These are phyloP conservation scores for Tolypocladium nubicola DNA, from an alignment of 2,329 filamentous ascomycete genomes.

Conservation along the genomic window DNA sequence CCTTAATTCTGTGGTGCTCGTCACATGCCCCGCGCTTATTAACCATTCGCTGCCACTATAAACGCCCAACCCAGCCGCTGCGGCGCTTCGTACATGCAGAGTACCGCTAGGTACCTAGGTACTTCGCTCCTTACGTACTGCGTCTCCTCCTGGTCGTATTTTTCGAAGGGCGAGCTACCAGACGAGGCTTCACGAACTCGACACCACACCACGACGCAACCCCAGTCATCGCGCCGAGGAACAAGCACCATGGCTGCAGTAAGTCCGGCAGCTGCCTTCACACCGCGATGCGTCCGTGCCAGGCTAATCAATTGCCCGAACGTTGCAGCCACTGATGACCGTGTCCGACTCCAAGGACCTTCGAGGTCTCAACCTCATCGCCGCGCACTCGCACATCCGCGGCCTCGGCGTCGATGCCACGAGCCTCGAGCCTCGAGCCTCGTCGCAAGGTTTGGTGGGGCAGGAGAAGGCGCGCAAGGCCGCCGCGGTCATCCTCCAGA, in stretches of 20 bases:
- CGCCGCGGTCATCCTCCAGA: constrained; percentile 90
- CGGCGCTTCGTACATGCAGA: too few relatives aligned
- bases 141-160: background rate
- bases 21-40: background rate
- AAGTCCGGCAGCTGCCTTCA: constrained; percentile 17
- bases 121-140: background rate
- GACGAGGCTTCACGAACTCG: background rate
- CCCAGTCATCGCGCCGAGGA: background rate
- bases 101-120: too few relatives aligned
- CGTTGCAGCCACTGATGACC: constrained; percentile 51
- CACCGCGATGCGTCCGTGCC: background rate
- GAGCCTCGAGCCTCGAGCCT: constrained; percentile 73
- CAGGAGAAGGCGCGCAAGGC: constrained; percentile 96
- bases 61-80: background rate
- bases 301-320: background rate
- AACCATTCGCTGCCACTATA: background rate
- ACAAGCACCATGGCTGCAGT: constrained; percentile 40
- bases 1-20: background rate
- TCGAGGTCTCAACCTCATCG: constrained; percentile 91
- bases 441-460: constrained; percentile 88
- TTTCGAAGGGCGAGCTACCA: constrained; percentile 2
- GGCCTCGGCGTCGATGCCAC: constrained; percentile 89
- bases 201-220: background rate
- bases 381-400: constrained; percentile 94
- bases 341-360: constrained; percentile 94